Conservation (phyloP, 805 yeast species). For the Dipodascus geniculatus region DNA sequence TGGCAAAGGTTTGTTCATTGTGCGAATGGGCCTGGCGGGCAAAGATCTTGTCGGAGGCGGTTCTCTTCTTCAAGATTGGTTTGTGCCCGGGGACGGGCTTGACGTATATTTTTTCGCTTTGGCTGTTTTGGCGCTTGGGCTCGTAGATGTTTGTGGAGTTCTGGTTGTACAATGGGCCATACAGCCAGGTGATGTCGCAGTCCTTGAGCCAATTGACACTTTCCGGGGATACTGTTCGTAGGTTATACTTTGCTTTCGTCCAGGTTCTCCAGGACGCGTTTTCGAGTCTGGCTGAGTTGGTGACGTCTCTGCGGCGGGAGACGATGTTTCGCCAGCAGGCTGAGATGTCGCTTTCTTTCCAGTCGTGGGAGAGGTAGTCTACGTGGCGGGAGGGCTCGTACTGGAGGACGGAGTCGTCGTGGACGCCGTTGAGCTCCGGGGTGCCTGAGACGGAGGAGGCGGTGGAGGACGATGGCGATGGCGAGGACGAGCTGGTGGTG, state of each 20-base stretch:
- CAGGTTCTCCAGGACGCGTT: slow-evolving; percentile 93
- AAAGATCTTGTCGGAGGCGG: slow-evolving; percentile 72
- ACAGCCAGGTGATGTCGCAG: slow-evolving; percentile 93
- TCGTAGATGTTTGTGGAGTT: background rate
- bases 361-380: slow-evolving; percentile 87
- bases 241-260: slow-evolving; percentile 64
- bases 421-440: slow-evolving; percentile 14
- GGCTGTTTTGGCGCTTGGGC: background rate
- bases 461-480: background rate
- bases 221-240: slow-evolving; percentile 78
- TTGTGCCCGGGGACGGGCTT: slow-evolving; percentile 32
- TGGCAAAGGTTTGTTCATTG: background rate
- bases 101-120: background rate
- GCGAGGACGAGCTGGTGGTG: no score
- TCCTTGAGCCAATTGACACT: slow-evolving; percentile 94
- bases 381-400: slow-evolving; percentile 84
- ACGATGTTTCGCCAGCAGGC: slow-evolving; percentile 94
- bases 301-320: slow-evolving; percentile 68
- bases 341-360: slow-evolving; percentile 91
- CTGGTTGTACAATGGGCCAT: slow-evolving; percentile 61
- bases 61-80: slow-evolving; percentile 80
- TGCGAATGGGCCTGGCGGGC: slow-evolving; percentile 13
- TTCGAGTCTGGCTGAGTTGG: slow-evolving; percentile 67
- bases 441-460: slow-evolving; percentile 15
- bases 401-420: slow-evolving; percentile 68